A percentile compares a stretch with the other conserved stretches of the same genome.
phyloP scores from a whole-genome alignment of 2,329 filamentous ascomycete species.

The Hortaea werneckii region DNA sequence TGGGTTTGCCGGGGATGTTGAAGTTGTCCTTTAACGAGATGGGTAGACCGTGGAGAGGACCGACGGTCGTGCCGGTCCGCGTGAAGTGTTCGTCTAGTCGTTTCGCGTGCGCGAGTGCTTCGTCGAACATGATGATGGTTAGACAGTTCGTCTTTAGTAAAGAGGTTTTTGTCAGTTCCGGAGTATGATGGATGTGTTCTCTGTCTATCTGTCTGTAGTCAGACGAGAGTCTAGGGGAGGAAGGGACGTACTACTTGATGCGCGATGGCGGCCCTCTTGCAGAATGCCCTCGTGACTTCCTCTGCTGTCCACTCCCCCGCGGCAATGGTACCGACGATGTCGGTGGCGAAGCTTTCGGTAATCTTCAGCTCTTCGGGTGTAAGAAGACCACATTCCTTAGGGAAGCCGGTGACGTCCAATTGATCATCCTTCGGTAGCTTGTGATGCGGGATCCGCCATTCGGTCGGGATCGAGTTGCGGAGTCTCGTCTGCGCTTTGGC shows the following conservation, averaged over 20 bases:
- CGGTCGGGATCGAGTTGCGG: conserved; percentile 43
- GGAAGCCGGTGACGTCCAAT: conserved; percentile 48
- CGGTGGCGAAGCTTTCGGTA: conserved; percentile 32
- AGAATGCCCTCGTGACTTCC: conserved; percentile 44
- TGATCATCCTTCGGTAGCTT: conserved; percentile 45
- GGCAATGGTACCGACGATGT: conserved; percentile 32
- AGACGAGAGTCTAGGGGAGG: not conserved
- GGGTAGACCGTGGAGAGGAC: conserved; percentile 58
- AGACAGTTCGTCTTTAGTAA: conserved; percentile 46
- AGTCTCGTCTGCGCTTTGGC: conserved; percentile 35
- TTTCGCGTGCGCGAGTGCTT: conserved; percentile 42
- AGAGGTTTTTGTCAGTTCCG: too few species aligned
- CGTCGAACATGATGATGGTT: conserved; percentile 46
- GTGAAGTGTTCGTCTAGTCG: conserved; percentile 43
- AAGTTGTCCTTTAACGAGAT: conserved; percentile 64
- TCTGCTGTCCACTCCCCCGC: conserved; percentile 39
- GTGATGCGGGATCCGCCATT: conserved; percentile 47
- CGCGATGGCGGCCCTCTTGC: conserved; percentile 44
- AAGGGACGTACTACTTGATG: conserved; percentile 40
- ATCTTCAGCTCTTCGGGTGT: conserved; percentile 42
- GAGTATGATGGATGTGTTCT: too few species aligned
- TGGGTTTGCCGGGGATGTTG: conserved; percentile 49
- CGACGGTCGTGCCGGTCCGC: conserved; percentile 38
- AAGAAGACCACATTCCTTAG: conserved; percentile 50
- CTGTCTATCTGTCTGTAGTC: not conserved